Base-by-base conservation (phyloP, 805 yeast species). In the Sugiyamaella lignohabitans region DNA sequence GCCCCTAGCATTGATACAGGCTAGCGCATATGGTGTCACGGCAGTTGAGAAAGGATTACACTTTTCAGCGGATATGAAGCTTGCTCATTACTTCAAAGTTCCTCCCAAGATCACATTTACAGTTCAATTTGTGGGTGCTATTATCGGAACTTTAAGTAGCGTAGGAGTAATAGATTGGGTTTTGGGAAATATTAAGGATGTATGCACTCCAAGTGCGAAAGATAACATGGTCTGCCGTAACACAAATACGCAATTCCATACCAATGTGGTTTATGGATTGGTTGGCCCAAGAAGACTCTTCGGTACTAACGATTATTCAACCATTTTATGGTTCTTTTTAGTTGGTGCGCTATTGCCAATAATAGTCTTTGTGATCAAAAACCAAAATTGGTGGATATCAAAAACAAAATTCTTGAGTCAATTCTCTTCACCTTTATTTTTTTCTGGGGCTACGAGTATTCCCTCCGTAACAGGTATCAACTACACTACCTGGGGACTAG, bases 381-480 rank as follows among this genome's bases (percentile, higher is more conserved):
- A 61, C 35, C 32, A 27, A 27, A 27, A 27, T 27, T 27, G 32
- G 32, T 8, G 14, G 32, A 27, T 27, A 27, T 27, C 32, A 8
- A 8, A 27, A 27, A 27, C 8, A 14, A 32, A 22, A 21, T 45
- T 45, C 4, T 42, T 67, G 41, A 56, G 56, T 29, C 72, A 72
- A 52, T 64, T 77, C 54, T 77, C 77, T 45, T 77, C 80, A 43
- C 81, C 84, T 1, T 76, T 79, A 14, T 79, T 83, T 46, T 70
- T 81, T 49, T 63, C 71, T 4, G 73, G 75, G 5, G 65, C 74
- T 21, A 30, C 40, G n/a, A 42, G 30, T 56, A 78, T 79, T 58
- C 85, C 87, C 20, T 84, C 86, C 48, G 78, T 80, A 43, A 80
- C 85, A 10, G 76, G 82, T 32, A 77, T 78, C 69, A 42, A 42